Base-by-base conservation (phyloP, 805 yeast species). In the Ogataea nakhonphanomensis region DNA sequence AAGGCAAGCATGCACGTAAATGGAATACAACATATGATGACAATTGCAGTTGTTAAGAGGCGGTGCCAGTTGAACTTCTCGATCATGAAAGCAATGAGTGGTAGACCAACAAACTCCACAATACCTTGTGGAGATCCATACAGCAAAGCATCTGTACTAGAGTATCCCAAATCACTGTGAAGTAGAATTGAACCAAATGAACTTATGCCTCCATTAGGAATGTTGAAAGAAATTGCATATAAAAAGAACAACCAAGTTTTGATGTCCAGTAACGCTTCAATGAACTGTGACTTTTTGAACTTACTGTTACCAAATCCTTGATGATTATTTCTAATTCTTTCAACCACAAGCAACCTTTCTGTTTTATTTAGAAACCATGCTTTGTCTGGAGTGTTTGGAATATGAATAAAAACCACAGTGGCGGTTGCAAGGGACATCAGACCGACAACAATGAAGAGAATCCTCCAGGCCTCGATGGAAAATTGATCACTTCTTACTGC, bases 401-500 rank as follows among this genome's bases (percentile, higher is more conserved):
- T 55, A 56, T 75, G 76, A 41, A 76, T 48, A 32, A 58, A 60
- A 42, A 78, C 67, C 9, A 70, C 41, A 7, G 72, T 33, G 7
- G 84, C 85, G 10, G 76, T 51, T 7, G 71, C 53, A 3, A 79
- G 56, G 3, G 87, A 80, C 40, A 78, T 67, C 6, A 69, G 56
- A n/a, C 93, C 95, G 32, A 76, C 70, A 22, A 81, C 66, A 34
- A 84, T 61, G 55, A 73, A 84, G 4, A 81, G 57, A 9, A 78
- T 58, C 52, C 73, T 77, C 90, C 90, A 84, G 3, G 81, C 67
- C 3, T 59, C 66, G 7, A 79, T 59, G 11, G 69, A 36, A 56
- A 66, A 74, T 7, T 58, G 36, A 74, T 49, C 53, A 14, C 29
- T 39, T 41, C 46, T 48, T 70, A 58, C 75, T 22, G 46, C 50